Percentiles rank a stretch among this genome's conserved stretches.
Conservation (phyloP, 2,329 filamentous ascomycete genomes). For the Penicillium sp. region DNA sequence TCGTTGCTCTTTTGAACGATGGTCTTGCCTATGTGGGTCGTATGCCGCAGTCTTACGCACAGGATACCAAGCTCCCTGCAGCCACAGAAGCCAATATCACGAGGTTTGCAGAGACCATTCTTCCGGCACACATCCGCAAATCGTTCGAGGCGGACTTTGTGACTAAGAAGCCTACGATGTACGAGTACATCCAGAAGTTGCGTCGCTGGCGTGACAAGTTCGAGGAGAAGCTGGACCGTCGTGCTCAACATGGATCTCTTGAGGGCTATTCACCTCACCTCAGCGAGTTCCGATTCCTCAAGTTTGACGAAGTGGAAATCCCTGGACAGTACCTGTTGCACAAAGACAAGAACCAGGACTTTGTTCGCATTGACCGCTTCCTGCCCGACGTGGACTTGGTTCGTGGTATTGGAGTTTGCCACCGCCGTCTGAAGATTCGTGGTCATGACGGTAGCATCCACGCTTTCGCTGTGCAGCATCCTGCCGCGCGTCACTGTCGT, state of each 20-base stretch:
- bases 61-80: conserved; percentile 84
- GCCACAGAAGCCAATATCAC: conserved; percentile 97
- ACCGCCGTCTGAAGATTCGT: conserved; percentile 91
- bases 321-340: conserved; percentile 96
- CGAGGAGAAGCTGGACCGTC: conserved; percentile 92
- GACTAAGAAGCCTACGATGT: conserved; percentile 91
- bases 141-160: conserved; percentile 99
- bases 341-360: conserved; percentile 99
- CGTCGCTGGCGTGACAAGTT: conserved; percentile 97
- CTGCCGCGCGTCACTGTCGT: conserved; percentile 86
- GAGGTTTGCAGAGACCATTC: conserved; percentile 92
- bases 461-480: conserved; percentile 94
- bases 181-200: conserved; percentile 96
- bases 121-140: conserved; percentile 91
- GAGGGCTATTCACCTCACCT: conserved; percentile 88
- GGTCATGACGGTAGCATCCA: conserved; percentile 98
- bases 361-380: conserved; percentile 96
- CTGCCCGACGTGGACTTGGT: conserved; percentile 92
- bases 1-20: conserved; percentile 96
- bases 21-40: conserved; percentile 89
- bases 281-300: conserved; percentile 95
- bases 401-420: conserved; percentile 85
- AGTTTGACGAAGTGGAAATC: conserved; percentile 97
- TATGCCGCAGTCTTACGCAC: conserved; percentile 82
- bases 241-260: conserved; percentile 72